phyloP scores from a whole-genome alignment of 345 rosid genomes.

The Jatropha curcas region DNA sequence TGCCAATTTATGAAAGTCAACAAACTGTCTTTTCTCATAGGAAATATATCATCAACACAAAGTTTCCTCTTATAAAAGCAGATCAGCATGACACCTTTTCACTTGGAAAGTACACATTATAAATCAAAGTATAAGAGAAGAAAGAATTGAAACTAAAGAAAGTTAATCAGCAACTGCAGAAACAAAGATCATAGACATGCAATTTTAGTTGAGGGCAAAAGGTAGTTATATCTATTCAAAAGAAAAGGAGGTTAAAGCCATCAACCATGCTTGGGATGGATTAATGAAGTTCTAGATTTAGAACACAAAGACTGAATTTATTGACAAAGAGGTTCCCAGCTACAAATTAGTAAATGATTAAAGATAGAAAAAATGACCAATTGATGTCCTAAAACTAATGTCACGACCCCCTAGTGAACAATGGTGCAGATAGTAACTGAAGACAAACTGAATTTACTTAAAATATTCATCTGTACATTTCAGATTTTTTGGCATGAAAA shows the following conservation, averaged over 20 bases:
- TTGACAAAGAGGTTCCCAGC: not conserved
- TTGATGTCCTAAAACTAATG: not conserved
- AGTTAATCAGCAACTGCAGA: not conserved
- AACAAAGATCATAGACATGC: not conserved
- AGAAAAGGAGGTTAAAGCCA: not conserved
- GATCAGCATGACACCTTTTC: not conserved
- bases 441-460: not conserved
- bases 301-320: not conserved
- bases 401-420: not conserved
- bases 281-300: not conserved
- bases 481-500: too few relatives aligned
- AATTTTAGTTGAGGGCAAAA: not conserved
- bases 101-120: not conserved
- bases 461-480: not conserved
- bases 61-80: not conserved
- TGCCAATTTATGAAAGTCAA: not conserved
- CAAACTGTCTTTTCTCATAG: not conserved
- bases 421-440: not conserved
- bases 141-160: not conserved
- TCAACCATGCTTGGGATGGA: not conserved
- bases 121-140: not conserved
- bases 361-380: not conserved
- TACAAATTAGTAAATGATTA: not conserved
- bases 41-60: not conserved
- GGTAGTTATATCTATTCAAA: not conserved